These are phyloP conservation scores for Lecanicillium sp. DNA, from an alignment of 2,329 filamentous ascomycete species.

Conservation along the genomic window DNA sequence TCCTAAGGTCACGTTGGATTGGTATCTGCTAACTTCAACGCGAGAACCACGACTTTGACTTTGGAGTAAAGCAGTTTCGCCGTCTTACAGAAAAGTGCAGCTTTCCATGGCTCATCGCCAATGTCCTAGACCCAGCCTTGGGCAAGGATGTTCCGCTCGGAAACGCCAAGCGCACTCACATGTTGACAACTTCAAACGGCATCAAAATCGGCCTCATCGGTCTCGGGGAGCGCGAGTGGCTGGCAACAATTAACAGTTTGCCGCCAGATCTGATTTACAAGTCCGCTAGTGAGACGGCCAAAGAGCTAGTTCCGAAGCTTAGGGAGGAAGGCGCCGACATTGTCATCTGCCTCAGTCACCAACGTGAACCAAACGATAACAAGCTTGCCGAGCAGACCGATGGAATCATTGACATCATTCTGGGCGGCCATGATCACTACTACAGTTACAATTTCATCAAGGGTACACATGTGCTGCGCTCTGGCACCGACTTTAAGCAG, in stretches of 20 bases:
- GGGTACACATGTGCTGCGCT: slow-evolving; percentile 75
- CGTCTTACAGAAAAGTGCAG: slow-evolving; percentile 65
- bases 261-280: slow-evolving; percentile 78
- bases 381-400: slow-evolving; percentile 70
- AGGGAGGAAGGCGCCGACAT: slow-evolving; percentile 74
- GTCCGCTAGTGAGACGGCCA: slow-evolving; percentile 68
- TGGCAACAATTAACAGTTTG: slow-evolving; percentile 80
- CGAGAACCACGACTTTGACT: slow-evolving; percentile 87
- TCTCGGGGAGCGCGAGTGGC: slow-evolving; percentile 79
- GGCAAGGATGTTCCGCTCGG: slow-evolving; percentile 69
- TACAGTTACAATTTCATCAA: slow-evolving; percentile 74
- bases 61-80: slow-evolving; percentile 74
- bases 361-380: slow-evolving; percentile 82
- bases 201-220: slow-evolving; percentile 82
- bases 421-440: slow-evolving; percentile 87
- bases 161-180: slow-evolving; percentile 65
- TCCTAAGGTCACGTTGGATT: slow-evolving; percentile 15
- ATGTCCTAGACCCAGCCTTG: slow-evolving; percentile 76
- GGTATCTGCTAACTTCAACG: slow-evolving; percentile 6
- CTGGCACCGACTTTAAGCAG: slow-evolving; percentile 87
- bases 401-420: slow-evolving; percentile 73
- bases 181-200: slow-evolving; percentile 74
- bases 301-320: slow-evolving; percentile 64
- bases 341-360: slow-evolving; percentile 74
- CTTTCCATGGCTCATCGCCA: slow-evolving; percentile 87